Base-by-base conservation (phyloP, 208 protist species). In the Leishmania tropica region DNA sequence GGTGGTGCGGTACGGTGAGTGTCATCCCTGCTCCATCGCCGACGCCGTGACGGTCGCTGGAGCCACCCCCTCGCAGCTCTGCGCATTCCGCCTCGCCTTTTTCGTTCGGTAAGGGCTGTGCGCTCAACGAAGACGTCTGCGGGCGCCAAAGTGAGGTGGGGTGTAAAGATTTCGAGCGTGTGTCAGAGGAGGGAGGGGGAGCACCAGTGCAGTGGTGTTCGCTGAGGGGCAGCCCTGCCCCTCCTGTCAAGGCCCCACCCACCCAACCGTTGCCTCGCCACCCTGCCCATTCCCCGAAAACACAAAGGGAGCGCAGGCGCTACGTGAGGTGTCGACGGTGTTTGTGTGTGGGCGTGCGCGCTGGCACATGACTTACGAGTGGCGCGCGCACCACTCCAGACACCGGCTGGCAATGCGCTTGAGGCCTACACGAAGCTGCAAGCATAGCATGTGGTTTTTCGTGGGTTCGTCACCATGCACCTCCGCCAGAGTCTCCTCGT, bases 341-440 rank as follows among this genome's bases (percentile, higher is more conserved):
- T 2, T 40, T 40, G 37, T 40, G 37, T 40, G 37, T 40, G 37
- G 0, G 45, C 28, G 45, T 11, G 28, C 21, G 54, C 21, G 8
- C 70, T 13, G 70, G 24, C 45, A 45, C 73, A 11, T 31, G 11
- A 42, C 28, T 70, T 67, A 81, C 11, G 53, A 28, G 31, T 77
- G 83, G 19, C 73, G 31, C 17, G 40, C 71, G 79, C 92, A 95
- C 89, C 92, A 97, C 54, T 85, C 65, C 56, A 96, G 74, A 19
- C 85, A 67, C 5, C 89, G 88, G 13, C 79, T 58, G 1, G 89
- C 92, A 77, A 97, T 97, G 3, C 83, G 84, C 80, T 98, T 96
- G 56, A 98, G 82, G 0, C 87, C 92, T 31, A 95, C 83, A 75
- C 92, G 93, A 21, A 97, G 89, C 40, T 89, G 80, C 73, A 95